Conservation (phyloP, 2,329 filamentous ascomycete genomes). For the Arachnomyces sp. region DNA sequence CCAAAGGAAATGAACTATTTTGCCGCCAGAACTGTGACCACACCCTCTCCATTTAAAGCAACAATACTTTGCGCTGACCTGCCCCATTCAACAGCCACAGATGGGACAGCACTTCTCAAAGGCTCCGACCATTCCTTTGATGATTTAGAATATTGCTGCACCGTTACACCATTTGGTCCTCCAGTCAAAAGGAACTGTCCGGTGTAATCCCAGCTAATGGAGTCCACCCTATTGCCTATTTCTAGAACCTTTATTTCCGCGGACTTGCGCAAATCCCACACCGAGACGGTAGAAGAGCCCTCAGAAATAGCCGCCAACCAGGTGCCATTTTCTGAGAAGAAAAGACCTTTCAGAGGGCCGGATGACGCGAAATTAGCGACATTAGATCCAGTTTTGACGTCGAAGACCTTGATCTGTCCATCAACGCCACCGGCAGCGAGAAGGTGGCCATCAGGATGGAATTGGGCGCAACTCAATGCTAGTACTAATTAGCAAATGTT, state of each 20-base stretch:
- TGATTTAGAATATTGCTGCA: constrained; percentile 83
- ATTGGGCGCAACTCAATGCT: constrained; percentile 70
- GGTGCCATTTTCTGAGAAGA: constrained; percentile 93
- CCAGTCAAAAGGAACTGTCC: constrained; percentile 84
- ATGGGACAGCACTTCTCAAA: constrained; percentile 65
- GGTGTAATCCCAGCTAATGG: constrained; percentile 85
- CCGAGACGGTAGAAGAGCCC: constrained; percentile 67
- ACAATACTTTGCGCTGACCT: constrained; percentile 65
- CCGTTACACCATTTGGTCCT: constrained; percentile 70
- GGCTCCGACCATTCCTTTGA: constrained; percentile 86
- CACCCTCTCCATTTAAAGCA: constrained; percentile 65
- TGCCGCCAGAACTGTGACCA: constrained; percentile 60
- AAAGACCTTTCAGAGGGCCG: constrained; percentile 64
- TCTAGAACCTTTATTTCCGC: constrained; percentile 78
- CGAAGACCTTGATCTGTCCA: constrained; percentile 81
- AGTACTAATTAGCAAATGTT: constrained; percentile 22
- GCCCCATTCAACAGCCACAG: constrained; percentile 71
- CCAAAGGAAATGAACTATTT: constrained; percentile 12
- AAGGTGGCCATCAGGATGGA: constrained; percentile 95
- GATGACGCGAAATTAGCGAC: constrained; percentile 63
- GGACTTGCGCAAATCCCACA: constrained; percentile 88
- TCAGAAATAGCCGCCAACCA: constrained; percentile 83
- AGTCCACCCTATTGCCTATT: constrained; percentile 67
- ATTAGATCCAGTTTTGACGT: constrained; percentile 69
- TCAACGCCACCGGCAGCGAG: constrained; percentile 74